Base-by-base conservation (phyloP, 768 basidiomycete species). In the Lactarius vividus region DNA sequence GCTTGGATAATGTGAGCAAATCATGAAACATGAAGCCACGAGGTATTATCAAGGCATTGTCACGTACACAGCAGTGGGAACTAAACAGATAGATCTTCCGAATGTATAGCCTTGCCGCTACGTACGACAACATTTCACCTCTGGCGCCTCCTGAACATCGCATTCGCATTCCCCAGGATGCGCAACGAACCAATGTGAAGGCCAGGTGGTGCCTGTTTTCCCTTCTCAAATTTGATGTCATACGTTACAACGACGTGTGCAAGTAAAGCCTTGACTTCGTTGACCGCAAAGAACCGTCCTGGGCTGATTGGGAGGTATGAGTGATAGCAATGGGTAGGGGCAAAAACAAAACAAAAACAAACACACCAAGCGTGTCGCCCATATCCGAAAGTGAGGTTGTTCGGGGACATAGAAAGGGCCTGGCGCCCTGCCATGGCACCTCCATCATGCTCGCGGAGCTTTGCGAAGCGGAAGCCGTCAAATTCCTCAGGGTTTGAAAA, bases 401-500 rank as follows among this genome's bases (percentile, higher is more conserved):
- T 66, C 18, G 71, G 11, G 67, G 74, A 59, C 61, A 73, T 69
- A 72, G 70, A 60, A 8, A 71, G 68, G 16, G 71, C 61, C 58
- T 75, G 75, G 31, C 74, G 70, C 61, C 66, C 73, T 33, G 13
- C 6, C 28, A n/a, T 7, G 8, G 6, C 16, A 42, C 10, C 46
- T 65, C 33, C 74, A 20, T 73, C 73, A 18, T 61, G 58, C 37
- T 72, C 72, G 23, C 65, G 69, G 61, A 71, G 67, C n/a, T 74
- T 63, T 28, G 74, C 66, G 69, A 82, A 83, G 18, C 82, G 75
- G 62, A 79, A 79, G 1, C 79, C 75, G 33, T 80, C 74, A 52
- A 83, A 83, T 49, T 33, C 60, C 9, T 74, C 69, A 0, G 85
- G 74, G 59, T 82, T 75, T n/a, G 73, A 64, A 68, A 84, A 87